Evolutionary conservation across 306 rosid species (phyloP).

Genomic region (Psophocarpus tetragonolobus): DNA sequence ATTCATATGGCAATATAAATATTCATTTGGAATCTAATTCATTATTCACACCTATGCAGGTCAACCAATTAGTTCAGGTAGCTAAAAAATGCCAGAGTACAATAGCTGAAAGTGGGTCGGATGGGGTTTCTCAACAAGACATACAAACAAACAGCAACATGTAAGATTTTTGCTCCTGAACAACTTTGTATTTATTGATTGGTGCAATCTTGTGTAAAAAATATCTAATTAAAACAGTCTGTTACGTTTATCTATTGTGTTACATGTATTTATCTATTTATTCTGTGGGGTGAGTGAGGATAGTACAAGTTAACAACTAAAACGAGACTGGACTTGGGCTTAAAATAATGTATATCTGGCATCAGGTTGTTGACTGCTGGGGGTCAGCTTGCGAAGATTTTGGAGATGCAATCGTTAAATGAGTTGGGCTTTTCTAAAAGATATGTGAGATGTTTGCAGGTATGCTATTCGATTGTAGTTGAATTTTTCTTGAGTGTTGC

Average conservation of each 20-base stretch:
- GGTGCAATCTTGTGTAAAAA: too few relatives aligned
- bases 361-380: slow-evolving; percentile 88
- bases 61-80: slow-evolving; percentile 85
- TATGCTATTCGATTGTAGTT: slow-evolving; percentile 35
- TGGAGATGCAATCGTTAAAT: slow-evolving; percentile 89
- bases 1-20: neutral
- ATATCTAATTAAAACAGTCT: neutral
- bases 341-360: slow-evolving; percentile 32
- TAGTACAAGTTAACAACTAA: neutral
- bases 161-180: slow-evolving; percentile 52
- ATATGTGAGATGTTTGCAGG: slow-evolving; percentile 99
- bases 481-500: neutral
- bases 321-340: neutral
- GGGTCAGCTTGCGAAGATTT: slow-evolving; percentile 90
- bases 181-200: neutral
- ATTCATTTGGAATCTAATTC: slow-evolving; percentile 3
- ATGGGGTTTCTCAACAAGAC: slow-evolving; percentile 90
- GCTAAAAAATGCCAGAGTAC: slow-evolving; percentile 91
- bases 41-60: slow-evolving; percentile 53
- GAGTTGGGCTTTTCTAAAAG: slow-evolving; percentile 96
- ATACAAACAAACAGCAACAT: slow-evolving; percentile 86
- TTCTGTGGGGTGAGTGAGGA: neutral
- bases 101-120: slow-evolving; percentile 86
- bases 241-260: neutral
- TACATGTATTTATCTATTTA: neutral